Evolutionary conservation across 1,284 basidiomycete species (phyloP).

Genomic region (Porodaedalea pini): DNA sequence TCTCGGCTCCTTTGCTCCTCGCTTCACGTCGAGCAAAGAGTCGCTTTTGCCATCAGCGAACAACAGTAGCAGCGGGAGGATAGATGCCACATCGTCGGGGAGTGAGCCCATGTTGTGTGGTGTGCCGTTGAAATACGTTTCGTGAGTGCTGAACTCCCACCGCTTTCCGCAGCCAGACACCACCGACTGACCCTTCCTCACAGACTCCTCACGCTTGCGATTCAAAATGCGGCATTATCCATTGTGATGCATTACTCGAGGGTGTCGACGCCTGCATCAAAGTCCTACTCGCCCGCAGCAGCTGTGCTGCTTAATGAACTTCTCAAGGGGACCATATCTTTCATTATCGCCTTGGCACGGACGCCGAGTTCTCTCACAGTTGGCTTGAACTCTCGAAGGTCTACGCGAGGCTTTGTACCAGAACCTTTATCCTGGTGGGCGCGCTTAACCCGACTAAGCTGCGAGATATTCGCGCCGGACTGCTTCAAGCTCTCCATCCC

Average conservation of each 20-base stretch:
- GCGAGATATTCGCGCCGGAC: conserved; percentile 60
- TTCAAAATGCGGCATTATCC: conserved; percentile 88
- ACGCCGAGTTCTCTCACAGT: conserved; percentile 27
- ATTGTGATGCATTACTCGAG: conserved; percentile 96
- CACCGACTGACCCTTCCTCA: neutral
- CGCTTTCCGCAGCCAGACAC: neutral
- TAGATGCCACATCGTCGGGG: conserved; percentile 1
- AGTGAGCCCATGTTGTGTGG: conserved; percentile 57
- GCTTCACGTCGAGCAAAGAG: conserved; percentile 10
- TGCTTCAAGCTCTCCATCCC: conserved; percentile 82
- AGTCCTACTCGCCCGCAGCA: conserved; percentile 84
- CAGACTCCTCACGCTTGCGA: conserved; percentile 85
- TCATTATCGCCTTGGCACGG: conserved; percentile 55
- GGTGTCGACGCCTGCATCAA: conserved; percentile 72
- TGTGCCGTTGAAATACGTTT: conserved; percentile 75
- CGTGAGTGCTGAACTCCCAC: conserved; percentile 48
- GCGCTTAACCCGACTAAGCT: conserved; percentile 41
- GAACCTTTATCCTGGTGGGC: conserved; percentile 35
- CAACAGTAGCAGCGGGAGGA: neutral
- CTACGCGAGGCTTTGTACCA: conserved; percentile 26
- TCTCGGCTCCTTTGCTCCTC: conserved; percentile 3
- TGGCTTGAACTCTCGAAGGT: conserved; percentile 27
- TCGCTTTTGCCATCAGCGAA: conserved; percentile 5
- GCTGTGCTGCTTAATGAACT: conserved; percentile 93
- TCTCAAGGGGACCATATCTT: conserved; percentile 85